Conservation (phyloP, 148 eudicot species). For the Selenicereus undatus region DNA sequence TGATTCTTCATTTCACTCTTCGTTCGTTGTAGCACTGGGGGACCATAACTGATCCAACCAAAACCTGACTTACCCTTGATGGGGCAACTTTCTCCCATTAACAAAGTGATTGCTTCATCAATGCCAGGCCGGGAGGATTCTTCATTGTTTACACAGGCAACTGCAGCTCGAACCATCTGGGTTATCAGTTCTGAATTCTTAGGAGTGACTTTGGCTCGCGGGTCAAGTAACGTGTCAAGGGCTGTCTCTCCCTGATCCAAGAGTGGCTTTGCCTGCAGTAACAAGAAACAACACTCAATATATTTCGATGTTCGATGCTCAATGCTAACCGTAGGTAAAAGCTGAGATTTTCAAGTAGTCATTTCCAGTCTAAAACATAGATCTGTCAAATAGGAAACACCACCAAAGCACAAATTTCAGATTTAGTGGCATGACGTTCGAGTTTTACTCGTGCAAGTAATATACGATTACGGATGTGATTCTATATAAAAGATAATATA, state of each 20-base stretch:
- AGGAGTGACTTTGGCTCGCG: conserved; percentile 47
- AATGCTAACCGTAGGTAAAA: no score
- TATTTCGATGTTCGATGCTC: not conserved
- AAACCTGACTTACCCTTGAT: conserved; percentile 40
- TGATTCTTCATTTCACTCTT: conserved; percentile 67
- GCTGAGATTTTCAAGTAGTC: no score
- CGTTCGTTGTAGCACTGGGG: conserved; percentile 37
- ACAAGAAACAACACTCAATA: conserved; percentile 4
- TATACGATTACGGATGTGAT: no score
- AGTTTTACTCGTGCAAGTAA: no score
- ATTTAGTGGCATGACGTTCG: no score
- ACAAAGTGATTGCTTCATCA: conserved; percentile 47
- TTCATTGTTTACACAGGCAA: conserved; percentile 66
- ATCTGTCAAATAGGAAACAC: no score
- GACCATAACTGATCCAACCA: conserved; percentile 33
- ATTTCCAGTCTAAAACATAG: no score
- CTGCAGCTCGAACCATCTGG: conserved; percentile 72
- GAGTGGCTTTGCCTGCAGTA: conserved; percentile 79
- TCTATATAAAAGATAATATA: no score
- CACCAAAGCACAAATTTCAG: no score
- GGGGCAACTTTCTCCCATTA: conserved; percentile 48
- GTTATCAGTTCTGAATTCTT: conserved; percentile 49
- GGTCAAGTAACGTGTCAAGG: conserved; percentile 52
- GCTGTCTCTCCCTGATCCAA: conserved; percentile 58
- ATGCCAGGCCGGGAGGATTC: conserved; percentile 73